Percentiles rank a stretch among this genome's conserved stretches.
These are phyloP conservation scores for Arachis stenosperma DNA, from an alignment of 306 rosid species.

Conservation along the genomic window DNA sequence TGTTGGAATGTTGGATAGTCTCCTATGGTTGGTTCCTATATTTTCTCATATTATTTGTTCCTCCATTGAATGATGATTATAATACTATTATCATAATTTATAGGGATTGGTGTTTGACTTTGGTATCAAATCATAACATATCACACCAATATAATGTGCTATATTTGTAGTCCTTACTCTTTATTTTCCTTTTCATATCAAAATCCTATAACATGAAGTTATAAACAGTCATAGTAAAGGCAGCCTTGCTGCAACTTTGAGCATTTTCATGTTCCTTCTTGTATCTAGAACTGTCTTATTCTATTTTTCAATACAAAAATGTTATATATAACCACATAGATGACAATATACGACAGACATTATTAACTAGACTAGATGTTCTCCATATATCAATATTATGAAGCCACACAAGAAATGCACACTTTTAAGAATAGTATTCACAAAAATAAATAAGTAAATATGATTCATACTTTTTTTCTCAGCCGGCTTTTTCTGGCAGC, in stretches of 20 bases:
- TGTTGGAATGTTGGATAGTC: not conserved
- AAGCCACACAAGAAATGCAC: constrained; percentile 12
- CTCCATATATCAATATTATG: constrained; percentile 10
- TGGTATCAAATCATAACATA: not conserved
- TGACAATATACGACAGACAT: constrained; percentile 3
- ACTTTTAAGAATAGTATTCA: not conserved
- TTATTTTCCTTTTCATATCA: not conserved
- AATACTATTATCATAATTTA: not conserved
- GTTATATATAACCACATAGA: constrained; percentile 2
- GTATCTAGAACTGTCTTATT: constrained; percentile 20
- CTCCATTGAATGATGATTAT: not conserved
- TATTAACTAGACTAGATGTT: not conserved
- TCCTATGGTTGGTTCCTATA: not conserved
- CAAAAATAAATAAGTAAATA: constrained; percentile 9
- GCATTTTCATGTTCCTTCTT: constrained; percentile 1
- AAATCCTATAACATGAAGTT: not conserved
- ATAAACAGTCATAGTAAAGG: not conserved
- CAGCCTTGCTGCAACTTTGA: not conserved
- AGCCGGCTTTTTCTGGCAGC: constrained; percentile 97
- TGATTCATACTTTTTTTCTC: constrained; percentile 77
- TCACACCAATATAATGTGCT: not conserved
- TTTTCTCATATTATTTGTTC: not conserved
- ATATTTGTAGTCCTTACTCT: not conserved
- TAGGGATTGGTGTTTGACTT: not conserved
- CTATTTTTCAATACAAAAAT: not conserved